Percentiles rank a stretch among this genome's conserved stretches.
Conservation (phyloP, 768 basidiomycete species). For the Suillus tomentosus region DNA sequence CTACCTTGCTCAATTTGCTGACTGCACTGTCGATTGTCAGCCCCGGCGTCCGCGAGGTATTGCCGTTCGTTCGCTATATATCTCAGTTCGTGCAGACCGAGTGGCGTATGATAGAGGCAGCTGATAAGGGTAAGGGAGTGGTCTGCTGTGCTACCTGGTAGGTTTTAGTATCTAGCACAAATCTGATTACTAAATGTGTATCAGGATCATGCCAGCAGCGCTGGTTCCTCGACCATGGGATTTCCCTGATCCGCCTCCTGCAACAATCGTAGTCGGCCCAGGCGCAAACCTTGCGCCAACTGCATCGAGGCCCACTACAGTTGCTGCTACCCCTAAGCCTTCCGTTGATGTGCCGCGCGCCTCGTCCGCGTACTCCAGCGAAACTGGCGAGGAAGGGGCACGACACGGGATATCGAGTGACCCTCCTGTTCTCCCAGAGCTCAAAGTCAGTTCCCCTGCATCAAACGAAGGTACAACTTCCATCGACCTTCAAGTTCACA, state of each 20-base stretch:
- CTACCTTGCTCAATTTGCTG: constrained; percentile 69
- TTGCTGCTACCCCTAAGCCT: constrained; percentile 30
- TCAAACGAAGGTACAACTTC: constrained; percentile 31
- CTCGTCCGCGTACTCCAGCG: constrained; percentile 33
- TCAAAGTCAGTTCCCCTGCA: constrained; percentile 36
- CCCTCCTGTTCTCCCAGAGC: constrained; percentile 35
- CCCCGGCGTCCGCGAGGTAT: constrained; percentile 77
- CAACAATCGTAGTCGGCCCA: constrained; percentile 16
- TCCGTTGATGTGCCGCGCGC: constrained; percentile 31
- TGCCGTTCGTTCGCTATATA: constrained; percentile 85
- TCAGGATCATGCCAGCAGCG: constrained; percentile 78
- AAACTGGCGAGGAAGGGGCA: constrained; percentile 28
- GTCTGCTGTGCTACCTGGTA: constrained; percentile 91
- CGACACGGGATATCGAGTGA: constrained; percentile 29
- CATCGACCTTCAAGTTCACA: constrained; percentile 4
- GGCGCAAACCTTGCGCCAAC: constrained; percentile 20
- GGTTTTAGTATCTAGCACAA: constrained; percentile 18
- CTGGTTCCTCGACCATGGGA: constrained; percentile 84
- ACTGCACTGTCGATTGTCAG: constrained; percentile 70
- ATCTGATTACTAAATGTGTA: neutral
- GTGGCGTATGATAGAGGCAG: constrained; percentile 60
- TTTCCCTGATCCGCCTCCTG: constrained; percentile 49
- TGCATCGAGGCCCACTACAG: constrained; percentile 25
- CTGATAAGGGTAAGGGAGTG: constrained; percentile 74
- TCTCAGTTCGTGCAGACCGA: constrained; percentile 79